Conservation (phyloP, 148 eudicot species). For the Diospyros lotus region DNA sequence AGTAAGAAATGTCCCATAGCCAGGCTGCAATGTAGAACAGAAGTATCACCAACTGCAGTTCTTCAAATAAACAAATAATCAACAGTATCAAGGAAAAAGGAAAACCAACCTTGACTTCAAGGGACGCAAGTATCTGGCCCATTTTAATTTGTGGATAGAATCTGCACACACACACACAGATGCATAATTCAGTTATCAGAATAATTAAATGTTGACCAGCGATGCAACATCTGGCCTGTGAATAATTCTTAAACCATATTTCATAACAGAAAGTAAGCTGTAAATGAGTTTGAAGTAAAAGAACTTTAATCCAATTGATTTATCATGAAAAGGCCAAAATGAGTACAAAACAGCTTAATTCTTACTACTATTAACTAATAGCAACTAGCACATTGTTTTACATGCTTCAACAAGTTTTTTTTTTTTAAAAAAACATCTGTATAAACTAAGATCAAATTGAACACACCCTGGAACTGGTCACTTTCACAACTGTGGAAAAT, state of each 20-base stretch:
- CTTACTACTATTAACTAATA: neutral
- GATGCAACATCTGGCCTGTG: neutral
- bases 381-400: neutral
- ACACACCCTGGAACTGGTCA: neutral
- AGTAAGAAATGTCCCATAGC: conserved; percentile 55
- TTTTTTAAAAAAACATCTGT: no score
- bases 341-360: neutral
- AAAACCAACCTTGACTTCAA: conserved; percentile 65
- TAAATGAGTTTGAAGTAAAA: neutral
- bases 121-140: conserved; percentile 57
- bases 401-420: no score
- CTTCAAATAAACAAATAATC: neutral
- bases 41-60: conserved; percentile 1
- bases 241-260: neutral
- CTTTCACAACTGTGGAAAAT: neutral
- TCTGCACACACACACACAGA: conserved; percentile 33
- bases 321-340: neutral
- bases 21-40: conserved; percentile 57
- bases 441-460: neutral
- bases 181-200: neutral
- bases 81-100: conserved; percentile 5
- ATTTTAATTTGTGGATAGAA: conserved; percentile 71
- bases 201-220: neutral
- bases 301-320: neutral
- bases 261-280: conserved; percentile 1